phyloP scores from a whole-genome alignment of 345 rosid genomes.

The Gossypium bickii region DNA sequence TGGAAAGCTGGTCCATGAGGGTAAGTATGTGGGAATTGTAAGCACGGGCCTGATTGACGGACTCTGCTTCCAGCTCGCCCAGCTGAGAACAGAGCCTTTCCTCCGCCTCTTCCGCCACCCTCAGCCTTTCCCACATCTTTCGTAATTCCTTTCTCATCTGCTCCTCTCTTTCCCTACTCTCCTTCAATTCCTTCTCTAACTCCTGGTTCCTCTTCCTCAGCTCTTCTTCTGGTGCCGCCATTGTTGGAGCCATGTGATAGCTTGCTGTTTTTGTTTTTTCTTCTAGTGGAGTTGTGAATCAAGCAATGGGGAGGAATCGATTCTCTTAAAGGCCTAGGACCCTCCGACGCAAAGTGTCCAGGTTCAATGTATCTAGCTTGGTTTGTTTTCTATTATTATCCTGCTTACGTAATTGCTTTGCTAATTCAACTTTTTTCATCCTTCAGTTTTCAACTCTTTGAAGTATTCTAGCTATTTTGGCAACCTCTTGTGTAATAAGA shows the following conservation, averaged over 20 bases:
- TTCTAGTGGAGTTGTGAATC: background rate
- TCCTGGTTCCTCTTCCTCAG: constrained; percentile 13
- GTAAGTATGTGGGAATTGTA: constrained; percentile 56
- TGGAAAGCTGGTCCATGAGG: constrained; percentile 60
- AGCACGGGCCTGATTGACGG: constrained; percentile 61
- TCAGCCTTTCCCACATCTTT: constrained; percentile 29
- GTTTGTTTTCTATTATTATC: background rate
- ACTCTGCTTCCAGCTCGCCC: constrained; percentile 83
- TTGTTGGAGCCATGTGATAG: background rate
- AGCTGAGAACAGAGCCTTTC: constrained; percentile 73
- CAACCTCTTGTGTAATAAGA: no score
- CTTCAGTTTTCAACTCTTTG: no score
- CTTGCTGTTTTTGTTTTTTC: background rate
- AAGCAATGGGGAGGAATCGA: background rate
- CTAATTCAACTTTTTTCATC: no score
- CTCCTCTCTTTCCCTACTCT: constrained; percentile 14
- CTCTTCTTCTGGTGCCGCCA: background rate
- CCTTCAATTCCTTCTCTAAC: constrained; percentile 7
- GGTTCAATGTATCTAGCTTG: constrained; percentile 10
- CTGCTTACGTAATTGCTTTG: no score
- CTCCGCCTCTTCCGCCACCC: constrained; percentile 26
- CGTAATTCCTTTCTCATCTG: background rate
- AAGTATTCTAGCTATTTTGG: no score
- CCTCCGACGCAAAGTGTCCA: background rate
- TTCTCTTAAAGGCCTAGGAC: background rate